Conservation (phyloP, 1,284 basidiomycete species). For the Athelia sp. region DNA sequence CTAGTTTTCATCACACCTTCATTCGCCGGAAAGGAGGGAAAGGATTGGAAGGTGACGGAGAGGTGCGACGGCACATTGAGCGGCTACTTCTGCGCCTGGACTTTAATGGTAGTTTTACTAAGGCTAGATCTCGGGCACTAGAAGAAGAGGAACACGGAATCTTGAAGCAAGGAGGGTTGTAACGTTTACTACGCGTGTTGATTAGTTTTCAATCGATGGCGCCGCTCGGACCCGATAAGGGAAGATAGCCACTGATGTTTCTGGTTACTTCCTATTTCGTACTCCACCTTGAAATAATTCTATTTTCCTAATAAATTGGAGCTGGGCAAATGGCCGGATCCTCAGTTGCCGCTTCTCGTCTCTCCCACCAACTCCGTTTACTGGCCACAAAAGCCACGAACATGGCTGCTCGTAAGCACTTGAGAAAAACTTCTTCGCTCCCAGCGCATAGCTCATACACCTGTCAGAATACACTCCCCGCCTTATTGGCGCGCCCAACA, state of each 20-base stretch:
- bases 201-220: too few relatives aligned
- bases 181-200: too few relatives aligned
- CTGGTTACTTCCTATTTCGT: too few relatives aligned
- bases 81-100: slow-evolving; percentile 78
- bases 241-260: too few relatives aligned
- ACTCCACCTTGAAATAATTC: too few relatives aligned
- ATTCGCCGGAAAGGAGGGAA: slow-evolving; percentile 36
- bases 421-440: background rate
- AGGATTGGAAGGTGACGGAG: slow-evolving; percentile 50
- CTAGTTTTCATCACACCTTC: slow-evolving; percentile 45
- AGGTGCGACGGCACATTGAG: slow-evolving; percentile 77
- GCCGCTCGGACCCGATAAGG: too few relatives aligned
- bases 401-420: slow-evolving; percentile 1
- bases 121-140: slow-evolving; percentile 13
- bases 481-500: slow-evolving; percentile 85
- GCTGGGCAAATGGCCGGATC: too few relatives aligned
- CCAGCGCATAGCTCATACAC: background rate
- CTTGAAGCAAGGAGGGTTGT: slow-evolving; percentile 35
- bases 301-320: too few relatives aligned
- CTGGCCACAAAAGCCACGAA: slow-evolving; percentile 2
- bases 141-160: slow-evolving; percentile 35
- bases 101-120: slow-evolving; percentile 78
- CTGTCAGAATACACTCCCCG: slow-evolving; percentile 67
- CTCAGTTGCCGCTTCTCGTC: background rate
- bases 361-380: slow-evolving; percentile 1